These are phyloP conservation scores for Cucumis cinereus DNA, from an alignment of 306 rosid genomes.

Conservation along the genomic window DNA sequence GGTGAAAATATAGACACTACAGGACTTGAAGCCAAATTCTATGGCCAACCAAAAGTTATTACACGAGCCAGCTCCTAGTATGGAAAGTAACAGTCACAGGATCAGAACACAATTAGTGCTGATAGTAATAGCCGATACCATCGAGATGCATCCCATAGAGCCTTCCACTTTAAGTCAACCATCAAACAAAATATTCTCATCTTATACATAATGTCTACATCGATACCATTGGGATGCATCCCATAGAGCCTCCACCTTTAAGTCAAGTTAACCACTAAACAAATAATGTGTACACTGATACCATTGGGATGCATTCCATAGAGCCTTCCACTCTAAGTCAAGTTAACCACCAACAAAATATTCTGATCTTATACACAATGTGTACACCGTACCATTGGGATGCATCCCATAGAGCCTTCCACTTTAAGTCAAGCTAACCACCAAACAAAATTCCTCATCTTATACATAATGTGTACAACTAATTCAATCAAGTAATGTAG, in stretches of 20 bases:
- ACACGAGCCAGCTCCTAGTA: neutral
- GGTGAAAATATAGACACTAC: neutral
- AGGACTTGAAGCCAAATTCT: neutral
- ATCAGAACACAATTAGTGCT: neutral
- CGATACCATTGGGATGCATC: neutral
- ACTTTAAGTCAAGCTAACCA: neutral
- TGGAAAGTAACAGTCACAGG: neutral
- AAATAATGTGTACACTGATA: neutral
- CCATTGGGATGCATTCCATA: neutral
- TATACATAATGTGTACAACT: neutral
- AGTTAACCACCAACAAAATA: neutral
- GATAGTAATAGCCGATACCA: neutral
- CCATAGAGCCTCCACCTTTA: neutral
- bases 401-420: neutral
- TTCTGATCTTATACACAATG: neutral
- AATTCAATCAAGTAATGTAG: neutral
- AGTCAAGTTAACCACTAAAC: neutral
- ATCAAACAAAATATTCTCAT: neutral
- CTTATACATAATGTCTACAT: neutral
- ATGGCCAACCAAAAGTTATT: neutral
- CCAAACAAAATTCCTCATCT: neutral
- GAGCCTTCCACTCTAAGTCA: constrained; percentile 1
- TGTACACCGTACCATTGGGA: neutral
- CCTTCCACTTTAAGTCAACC: constrained; percentile 5
- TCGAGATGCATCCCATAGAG: neutral